Evolutionary conservation across 345 rosid genomes (phyloP).

Genomic region (Alliaria petiolata): DNA sequence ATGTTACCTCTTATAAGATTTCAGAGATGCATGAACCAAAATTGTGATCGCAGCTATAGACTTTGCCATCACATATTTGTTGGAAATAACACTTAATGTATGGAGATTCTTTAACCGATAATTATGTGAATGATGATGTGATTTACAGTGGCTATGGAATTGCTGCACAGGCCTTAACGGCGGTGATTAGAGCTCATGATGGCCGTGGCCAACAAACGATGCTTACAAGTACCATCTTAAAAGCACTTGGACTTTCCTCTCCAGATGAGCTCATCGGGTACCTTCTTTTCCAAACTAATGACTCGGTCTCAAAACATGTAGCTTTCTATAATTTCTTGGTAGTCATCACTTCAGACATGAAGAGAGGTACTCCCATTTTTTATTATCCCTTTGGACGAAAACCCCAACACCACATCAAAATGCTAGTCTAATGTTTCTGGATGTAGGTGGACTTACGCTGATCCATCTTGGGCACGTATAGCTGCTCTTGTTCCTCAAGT

Average conservation of each 20-base stretch:
- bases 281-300: slow-evolving; percentile 13
- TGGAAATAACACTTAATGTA: not conserved
- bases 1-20: not conserved
- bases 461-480: slow-evolving; percentile 63
- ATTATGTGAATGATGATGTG: slow-evolving; percentile 8
- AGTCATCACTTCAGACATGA: not conserved
- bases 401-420: not conserved
- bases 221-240: slow-evolving; percentile 62
- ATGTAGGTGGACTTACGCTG: slow-evolving; percentile 59
- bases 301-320: not conserved
- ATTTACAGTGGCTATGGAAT: slow-evolving; percentile 69
- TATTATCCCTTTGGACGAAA: not conserved
- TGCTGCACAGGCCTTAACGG: slow-evolving; percentile 91
- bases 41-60: not conserved
- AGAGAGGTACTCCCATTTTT: not conserved
- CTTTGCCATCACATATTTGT: too few relatives aligned
- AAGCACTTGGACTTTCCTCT: slow-evolving; percentile 66
- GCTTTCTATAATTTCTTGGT: not conserved
- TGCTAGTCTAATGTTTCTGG: slow-evolving; percentile 1
- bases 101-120: not conserved
- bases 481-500: slow-evolving; percentile 60
- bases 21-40: not conserved
- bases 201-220: slow-evolving; percentile 84
- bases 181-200: slow-evolving; percentile 83
- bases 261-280: slow-evolving; percentile 57